Evolutionary conservation across 2,329 filamentous ascomycete species (phyloP), one percentile per base, ranked within the genome.

Genomic region (Chrysosporium queenslandicum): DNA sequence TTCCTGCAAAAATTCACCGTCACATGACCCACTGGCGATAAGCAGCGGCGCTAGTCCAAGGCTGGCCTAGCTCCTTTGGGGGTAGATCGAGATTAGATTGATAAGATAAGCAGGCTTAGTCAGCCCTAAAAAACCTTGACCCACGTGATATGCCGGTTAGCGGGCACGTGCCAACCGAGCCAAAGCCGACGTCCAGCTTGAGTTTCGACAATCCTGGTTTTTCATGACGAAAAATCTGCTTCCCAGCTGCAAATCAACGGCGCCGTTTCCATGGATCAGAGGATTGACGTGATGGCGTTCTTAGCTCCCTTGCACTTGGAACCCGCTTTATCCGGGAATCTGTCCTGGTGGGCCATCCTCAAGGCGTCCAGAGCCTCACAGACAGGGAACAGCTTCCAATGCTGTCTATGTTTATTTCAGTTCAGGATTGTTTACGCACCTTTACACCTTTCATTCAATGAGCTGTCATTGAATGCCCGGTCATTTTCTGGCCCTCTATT

Each of bases 51-150:
- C 45, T 47, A 47, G 45, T 47, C 32, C 18, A 9, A 21, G 5
- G 16, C 18, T 5, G 40, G 9, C 14, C n/a, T 42, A 42, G 40
- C 21, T 5, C 8, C 3, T 6, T 12, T n/a, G 34, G n/a, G 25
- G 7, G 1, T 20, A 1, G 6, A 23, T 32, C 25, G 42, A 29
- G 11, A 47, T 16, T 21, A 14, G 45, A 47, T 47, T 47, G 30
- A 37, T 47, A 37, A 47, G 45, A 47, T 47, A 32, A 45, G 20
- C 14, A n/a, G n/a, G 27, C 27, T 29, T 29, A 29, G 27, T 29
- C 27, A 29, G 4, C 5, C 27, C 27, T n/a, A n/a, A n/a, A n/a
- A 29, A 4, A 29, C 5, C 27, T 9, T 9, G 27, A 29, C 9
- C 27, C 27, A 29, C 27, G 27, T 29, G 27, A 49, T 49, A 40